Evolutionary conservation across 768 basidiomycete genomes (phyloP).

Genomic region (Hygrocybe punicea): DNA sequence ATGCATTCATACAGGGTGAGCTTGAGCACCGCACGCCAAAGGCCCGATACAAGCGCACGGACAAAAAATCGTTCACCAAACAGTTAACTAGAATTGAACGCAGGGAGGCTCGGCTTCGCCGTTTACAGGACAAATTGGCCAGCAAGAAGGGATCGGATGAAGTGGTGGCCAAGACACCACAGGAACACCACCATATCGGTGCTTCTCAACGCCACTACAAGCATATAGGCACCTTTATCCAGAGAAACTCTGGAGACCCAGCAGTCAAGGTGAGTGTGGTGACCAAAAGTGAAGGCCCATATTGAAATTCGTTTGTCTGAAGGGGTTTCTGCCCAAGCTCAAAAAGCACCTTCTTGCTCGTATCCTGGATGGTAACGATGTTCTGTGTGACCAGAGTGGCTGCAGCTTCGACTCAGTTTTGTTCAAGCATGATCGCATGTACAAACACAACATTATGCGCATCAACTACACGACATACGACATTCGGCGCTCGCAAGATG

Average conservation of each 20-base stretch:
- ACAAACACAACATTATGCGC: conserved; percentile 30
- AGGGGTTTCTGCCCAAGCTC: conserved; percentile 26
- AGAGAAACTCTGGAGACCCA: neutral
- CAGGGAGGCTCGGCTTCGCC: conserved; percentile 8
- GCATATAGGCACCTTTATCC: neutral
- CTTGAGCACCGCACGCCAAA: conserved; percentile 34
- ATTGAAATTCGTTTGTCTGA: neutral
- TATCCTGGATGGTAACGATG: neutral
- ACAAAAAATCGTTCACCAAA: conserved; percentile 21
- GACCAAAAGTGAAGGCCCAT: no score
- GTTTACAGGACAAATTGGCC: conserved; percentile 19
- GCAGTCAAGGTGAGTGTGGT: conserved; percentile 1
- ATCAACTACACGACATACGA: conserved; percentile 46
- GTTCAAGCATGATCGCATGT: conserved; percentile 17
- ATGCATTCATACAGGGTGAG: conserved; percentile 33
- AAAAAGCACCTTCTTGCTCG: conserved; percentile 28
- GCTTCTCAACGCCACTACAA: neutral
- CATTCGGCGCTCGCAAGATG: conserved; percentile 35
- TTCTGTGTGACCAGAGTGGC: conserved; percentile 7
- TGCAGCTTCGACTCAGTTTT: conserved; percentile 9
- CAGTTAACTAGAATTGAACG: conserved; percentile 26
- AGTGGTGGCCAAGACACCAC: conserved; percentile 17
- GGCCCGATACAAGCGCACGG: conserved; percentile 27
- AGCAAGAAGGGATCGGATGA: conserved; percentile 12
- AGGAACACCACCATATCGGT: conserved; percentile 21